These are phyloP conservation scores for Geoglossum cookeanum DNA, from an alignment of 2,329 filamentous ascomycete species.

Conservation along the genomic window DNA sequence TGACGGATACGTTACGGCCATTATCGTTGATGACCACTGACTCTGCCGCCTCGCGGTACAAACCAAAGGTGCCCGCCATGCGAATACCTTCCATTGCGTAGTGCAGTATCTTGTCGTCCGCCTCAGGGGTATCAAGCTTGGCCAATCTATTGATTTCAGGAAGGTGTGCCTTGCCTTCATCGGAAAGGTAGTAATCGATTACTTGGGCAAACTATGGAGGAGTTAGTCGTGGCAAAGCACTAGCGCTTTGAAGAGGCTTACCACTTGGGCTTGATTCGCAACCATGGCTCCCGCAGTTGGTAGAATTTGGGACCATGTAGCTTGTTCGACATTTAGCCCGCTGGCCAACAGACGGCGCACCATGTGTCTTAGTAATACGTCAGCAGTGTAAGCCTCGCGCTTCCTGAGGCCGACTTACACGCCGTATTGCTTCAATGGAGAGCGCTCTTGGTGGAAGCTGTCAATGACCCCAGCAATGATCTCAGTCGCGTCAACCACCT, in stretches of 20 bases:
- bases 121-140: conserved; percentile 32
- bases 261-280: conserved; percentile 49
- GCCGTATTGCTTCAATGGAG: conserved; percentile 43
- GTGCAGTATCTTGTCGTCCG: conserved; percentile 43
- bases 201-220: conserved; percentile 44
- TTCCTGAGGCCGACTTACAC: conserved; percentile 13
- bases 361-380: conserved; percentile 22
- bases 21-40: conserved; percentile 33
- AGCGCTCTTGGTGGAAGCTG: conserved; percentile 30
- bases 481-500: conserved; percentile 31
- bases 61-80: conserved; percentile 41
- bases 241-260: conserved; percentile 20
- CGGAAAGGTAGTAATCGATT: conserved; percentile 51
- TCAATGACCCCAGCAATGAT: conserved; percentile 26
- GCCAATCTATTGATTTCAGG: conserved; percentile 42
- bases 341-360: conserved; percentile 44
- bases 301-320: conserved; percentile 52
- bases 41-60: conserved; percentile 37
- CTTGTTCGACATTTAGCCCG: conserved; percentile 42
- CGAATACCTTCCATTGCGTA: conserved; percentile 40
- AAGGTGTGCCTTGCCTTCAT: conserved; percentile 34
- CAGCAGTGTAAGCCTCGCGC: background rate
- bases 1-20: conserved; percentile 28
- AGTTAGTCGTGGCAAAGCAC: background rate
- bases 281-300: conserved; percentile 48